Evolutionary conservation across 1,284 basidiomycete genomes (phyloP).

Genomic region (Ustilago hordei): DNA sequence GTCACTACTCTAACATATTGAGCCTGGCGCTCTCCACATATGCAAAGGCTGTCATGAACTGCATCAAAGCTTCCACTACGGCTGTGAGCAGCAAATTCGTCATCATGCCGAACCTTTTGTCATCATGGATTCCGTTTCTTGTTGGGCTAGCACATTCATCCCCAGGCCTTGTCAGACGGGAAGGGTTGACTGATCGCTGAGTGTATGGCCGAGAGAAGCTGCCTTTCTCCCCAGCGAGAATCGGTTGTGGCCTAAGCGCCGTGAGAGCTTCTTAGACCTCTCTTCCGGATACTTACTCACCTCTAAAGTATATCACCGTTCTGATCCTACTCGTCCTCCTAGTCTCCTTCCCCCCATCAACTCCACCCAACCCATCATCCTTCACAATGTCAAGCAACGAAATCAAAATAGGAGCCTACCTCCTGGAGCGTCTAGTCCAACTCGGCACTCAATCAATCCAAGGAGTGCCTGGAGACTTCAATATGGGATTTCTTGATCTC

Average conservation of each 20-base stretch:
- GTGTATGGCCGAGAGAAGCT: not conserved
- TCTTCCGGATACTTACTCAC: no score
- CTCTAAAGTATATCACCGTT: no score
- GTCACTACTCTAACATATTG: not conserved
- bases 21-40: not conserved
- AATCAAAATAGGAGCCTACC: slow-evolving; percentile 57
- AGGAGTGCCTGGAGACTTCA: slow-evolving; percentile 92
- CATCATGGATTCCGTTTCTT: not conserved
- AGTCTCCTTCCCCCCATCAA: not conserved
- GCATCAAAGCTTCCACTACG: not conserved
- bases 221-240: not conserved
- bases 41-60: slow-evolving; percentile 1
- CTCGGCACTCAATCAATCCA: slow-evolving; percentile 76
- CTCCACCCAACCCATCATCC: not conserved
- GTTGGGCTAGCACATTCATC: not conserved
- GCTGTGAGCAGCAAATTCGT: slow-evolving; percentile 5
- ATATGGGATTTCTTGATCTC: slow-evolving; percentile 79
- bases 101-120: slow-evolving; percentile 4
- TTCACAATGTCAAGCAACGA: slow-evolving; percentile 45
- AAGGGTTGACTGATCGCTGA: not conserved
- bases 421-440: slow-evolving; percentile 66
- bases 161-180: not conserved
- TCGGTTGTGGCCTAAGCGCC: not conserved
- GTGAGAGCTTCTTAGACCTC: not conserved
- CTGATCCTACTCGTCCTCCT: no score